These are phyloP conservation scores for Calonectria hongkongensis DNA, from an alignment of 2,329 filamentous ascomycete species.

Conservation along the genomic window DNA sequence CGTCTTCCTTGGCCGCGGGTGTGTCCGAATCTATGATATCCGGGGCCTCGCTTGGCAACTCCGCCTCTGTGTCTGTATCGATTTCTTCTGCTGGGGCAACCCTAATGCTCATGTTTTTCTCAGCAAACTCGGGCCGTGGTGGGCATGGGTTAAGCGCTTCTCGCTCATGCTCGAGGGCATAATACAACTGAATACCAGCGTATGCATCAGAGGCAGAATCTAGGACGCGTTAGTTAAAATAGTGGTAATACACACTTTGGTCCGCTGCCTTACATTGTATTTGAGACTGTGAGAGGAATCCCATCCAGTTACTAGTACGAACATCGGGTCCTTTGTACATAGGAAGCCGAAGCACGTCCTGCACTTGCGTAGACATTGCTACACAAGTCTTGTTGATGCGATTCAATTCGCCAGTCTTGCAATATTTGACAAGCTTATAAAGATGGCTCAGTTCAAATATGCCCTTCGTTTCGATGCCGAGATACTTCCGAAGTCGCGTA, in stretches of 20 bases:
- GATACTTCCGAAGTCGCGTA: constrained; percentile 79
- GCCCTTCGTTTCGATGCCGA: constrained; percentile 79
- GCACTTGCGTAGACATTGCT: constrained; percentile 80
- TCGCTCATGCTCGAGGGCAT: constrained; percentile 81
- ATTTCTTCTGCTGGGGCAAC: constrained; percentile 53
- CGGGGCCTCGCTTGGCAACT: constrained; percentile 30
- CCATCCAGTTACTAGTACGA: constrained; percentile 84
- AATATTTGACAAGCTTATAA: constrained; percentile 84
- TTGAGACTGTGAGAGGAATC: constrained; percentile 77
- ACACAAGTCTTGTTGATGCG: constrained; percentile 81
- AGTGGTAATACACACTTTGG: not conserved
- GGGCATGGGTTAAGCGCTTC: constrained; percentile 80
- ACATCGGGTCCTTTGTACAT: constrained; percentile 83
- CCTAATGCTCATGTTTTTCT: constrained; percentile 79
- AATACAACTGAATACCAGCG: constrained; percentile 83
- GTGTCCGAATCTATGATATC: constrained; percentile 1
- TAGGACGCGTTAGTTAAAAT: constrained; percentile 56
- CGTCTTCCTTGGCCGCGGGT: constrained; percentile 4
- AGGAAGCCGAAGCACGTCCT: constrained; percentile 82
- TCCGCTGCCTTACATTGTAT: constrained; percentile 75
- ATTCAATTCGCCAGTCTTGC: constrained; percentile 67
- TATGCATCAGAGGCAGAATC: constrained; percentile 91
- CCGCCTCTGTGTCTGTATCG: constrained; percentile 22
- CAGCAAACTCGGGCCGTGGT: constrained; percentile 80
- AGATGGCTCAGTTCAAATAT: constrained; percentile 89